Conservation (phyloP, 2,329 filamentous ascomycete species). For the Ophiostoma sp. region DNA sequence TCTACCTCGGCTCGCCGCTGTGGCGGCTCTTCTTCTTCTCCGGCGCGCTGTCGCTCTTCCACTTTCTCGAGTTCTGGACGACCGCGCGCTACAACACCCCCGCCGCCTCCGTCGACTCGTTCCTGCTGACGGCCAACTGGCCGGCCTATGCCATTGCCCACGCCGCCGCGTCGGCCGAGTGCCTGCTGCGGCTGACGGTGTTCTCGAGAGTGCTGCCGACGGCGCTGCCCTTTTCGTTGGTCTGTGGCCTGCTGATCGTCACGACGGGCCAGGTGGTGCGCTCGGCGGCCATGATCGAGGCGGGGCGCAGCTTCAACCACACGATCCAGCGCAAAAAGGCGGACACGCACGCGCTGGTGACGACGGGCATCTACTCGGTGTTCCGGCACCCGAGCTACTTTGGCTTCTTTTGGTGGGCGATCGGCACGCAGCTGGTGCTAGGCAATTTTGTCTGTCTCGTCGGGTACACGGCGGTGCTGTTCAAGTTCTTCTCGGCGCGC, state of each 20-base stretch:
- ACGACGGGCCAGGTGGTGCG: constrained; percentile 67
- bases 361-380: constrained; percentile 67
- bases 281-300: constrained; percentile 81
- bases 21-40: constrained; percentile 66
- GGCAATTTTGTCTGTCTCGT: constrained; percentile 77
- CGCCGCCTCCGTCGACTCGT: constrained; percentile 66
- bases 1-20: constrained; percentile 41
- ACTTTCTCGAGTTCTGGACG: constrained; percentile 94
- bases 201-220: background rate
- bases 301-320: constrained; percentile 88
- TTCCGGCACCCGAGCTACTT: constrained; percentile 91
- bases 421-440: constrained; percentile 88
- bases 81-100: constrained; percentile 79
- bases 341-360: constrained; percentile 72
- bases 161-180: constrained; percentile 66
- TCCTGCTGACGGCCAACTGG: constrained; percentile 81
- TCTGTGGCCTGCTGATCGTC: constrained; percentile 57
- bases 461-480: constrained; percentile 69
- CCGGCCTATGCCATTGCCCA: constrained; percentile 80
- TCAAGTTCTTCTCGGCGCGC: constrained; percentile 73
- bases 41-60: constrained; percentile 68
- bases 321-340: constrained; percentile 68
- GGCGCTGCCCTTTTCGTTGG: constrained; percentile 43
- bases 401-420: constrained; percentile 96
- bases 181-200: constrained; percentile 47